phyloP scores from a whole-genome alignment of 2,329 filamentous ascomycete species.

The Neonectria sp. region DNA sequence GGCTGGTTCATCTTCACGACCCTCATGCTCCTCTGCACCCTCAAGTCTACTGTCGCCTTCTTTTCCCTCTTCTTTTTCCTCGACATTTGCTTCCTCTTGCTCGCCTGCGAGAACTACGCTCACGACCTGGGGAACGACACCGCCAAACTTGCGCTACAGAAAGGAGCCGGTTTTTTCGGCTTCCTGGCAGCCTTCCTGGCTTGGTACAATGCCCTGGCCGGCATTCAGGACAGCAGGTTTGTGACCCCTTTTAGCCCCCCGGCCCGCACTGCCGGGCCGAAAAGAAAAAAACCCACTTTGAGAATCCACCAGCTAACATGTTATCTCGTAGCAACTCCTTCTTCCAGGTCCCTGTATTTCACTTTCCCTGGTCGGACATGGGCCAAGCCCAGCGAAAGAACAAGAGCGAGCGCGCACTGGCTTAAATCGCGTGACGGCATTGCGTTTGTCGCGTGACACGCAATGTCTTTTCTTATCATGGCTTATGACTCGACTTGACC shows the following conservation, averaged over 20 bases:
- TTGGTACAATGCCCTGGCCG: constrained; percentile 90
- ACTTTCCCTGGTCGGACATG: constrained; percentile 95
- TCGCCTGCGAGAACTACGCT: constrained; percentile 75
- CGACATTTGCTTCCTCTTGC: constrained; percentile 81
- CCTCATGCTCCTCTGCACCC: constrained; percentile 79
- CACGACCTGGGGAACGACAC: constrained; percentile 64
- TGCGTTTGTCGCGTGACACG: constrained; percentile 34
- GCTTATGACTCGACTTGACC: constrained; percentile 21
- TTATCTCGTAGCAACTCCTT: constrained; percentile 78
- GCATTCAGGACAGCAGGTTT: constrained; percentile 81
- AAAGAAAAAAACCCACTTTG: neutral
- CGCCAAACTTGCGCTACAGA: constrained; percentile 68
- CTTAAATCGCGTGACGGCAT: constrained; percentile 33
- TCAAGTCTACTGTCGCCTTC: constrained; percentile 84
- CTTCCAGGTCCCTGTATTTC: constrained; percentile 92
- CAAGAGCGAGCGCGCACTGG: constrained; percentile 55
- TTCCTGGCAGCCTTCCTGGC: constrained; percentile 84
- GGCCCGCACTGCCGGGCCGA: constrained; percentile 4
- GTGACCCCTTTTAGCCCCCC: constrained; percentile 45
- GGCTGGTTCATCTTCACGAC: constrained; percentile 91
- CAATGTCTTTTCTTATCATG: constrained; percentile 35
- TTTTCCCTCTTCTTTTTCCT: constrained; percentile 84
- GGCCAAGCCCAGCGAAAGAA: constrained; percentile 70
- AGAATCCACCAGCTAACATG: constrained; percentile 52
- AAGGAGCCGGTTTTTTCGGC: constrained; percentile 85